phyloP scores from a whole-genome alignment of 352 stramenopile species.

The Pythium phragmiticola region DNA sequence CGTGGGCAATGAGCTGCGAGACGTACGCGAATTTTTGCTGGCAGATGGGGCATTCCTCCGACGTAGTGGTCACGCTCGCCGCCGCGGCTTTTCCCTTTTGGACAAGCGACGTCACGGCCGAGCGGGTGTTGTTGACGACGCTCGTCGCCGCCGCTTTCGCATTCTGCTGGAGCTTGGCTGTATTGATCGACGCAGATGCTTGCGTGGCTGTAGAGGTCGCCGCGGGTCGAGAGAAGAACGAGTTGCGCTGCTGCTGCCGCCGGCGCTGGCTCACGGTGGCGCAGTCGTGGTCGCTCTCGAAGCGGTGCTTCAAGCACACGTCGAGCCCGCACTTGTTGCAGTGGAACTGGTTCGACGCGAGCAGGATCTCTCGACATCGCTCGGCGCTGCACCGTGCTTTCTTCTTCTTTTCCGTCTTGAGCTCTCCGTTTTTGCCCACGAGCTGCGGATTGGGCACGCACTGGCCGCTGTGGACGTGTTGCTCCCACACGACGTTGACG shows the following conservation, averaged over 20 bases:
- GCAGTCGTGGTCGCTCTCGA: conserved; percentile 72
- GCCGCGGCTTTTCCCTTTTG: conserved; percentile 25
- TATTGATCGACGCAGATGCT: conserved; percentile 4
- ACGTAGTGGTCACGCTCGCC: conserved; percentile 35
- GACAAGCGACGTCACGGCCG: conserved; percentile 23
- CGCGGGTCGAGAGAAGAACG: background rate
- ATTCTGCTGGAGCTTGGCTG: conserved; percentile 24
- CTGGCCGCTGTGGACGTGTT: conserved; percentile 57
- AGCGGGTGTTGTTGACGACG: conserved; percentile 23
- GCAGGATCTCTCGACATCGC: conserved; percentile 57
- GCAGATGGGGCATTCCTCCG: conserved; percentile 72
- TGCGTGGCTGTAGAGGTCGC: background rate
- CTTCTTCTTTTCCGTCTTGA: conserved; percentile 53
- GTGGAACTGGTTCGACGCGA: conserved; percentile 69
- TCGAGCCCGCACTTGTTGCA: conserved; percentile 66
- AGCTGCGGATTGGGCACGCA: conserved; percentile 39
- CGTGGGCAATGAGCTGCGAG: conserved; percentile 69
- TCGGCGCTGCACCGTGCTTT: conserved; percentile 68
- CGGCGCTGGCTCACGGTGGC: conserved; percentile 30
- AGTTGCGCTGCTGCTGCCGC: conserved; percentile 32
- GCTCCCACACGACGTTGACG: conserved; percentile 71
- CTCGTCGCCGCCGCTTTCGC: conserved; percentile 19
- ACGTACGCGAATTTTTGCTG: conserved; percentile 73
- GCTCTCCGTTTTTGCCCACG: conserved; percentile 15
- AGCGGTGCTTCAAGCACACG: conserved; percentile 78